Evolutionary conservation across 306 rosid species (phyloP), one percentile per base, ranked within the genome.

Genomic region (Herpetospermum pedunculosum): DNA sequence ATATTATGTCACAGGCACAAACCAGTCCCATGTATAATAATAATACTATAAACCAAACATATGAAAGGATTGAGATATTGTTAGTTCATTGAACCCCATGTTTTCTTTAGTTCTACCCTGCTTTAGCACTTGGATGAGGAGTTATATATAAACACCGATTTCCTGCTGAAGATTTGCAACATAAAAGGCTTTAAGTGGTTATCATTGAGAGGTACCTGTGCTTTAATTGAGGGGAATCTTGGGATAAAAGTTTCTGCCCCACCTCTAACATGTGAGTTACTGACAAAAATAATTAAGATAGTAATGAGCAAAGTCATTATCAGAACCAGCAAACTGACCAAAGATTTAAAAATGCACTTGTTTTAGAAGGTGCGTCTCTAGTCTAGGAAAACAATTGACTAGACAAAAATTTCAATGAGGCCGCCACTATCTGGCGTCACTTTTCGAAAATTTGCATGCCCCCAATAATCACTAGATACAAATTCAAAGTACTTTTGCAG

Each of bases 231-330:
- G 91, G 89, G 38, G 88, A 90, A 73, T 81, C 89, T 76, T 79
- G 80, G 23, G 30, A 75, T 64, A 86, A 57, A 75, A 88, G 59
- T 77, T 23, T 81, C 76, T 72, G 81, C 79, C 91, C 91, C 73
- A 88, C 91, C 41, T 84, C 84, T 73, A 84, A 72, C 94, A 83
- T 84, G 83, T 88, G 94, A 80, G n/a, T 84, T 70, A 86, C 91
- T 86, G 84, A 11, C 68, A 40, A 46, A 75, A 81, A 38, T 52
- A 52, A 30, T 2, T 28, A 63, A 70, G 25, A 37, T 12, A 69
- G 37, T 3, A 19, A 63, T 37, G 18, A 63, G 48, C 70, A 63
- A 35, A 63, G 70, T 44, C 37, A 43, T 21, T 41, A 44, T 46
- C 21, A 25, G 54, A 69, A 69, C 26, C 25, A 44, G 25, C 37